Evolutionary conservation across 495 filamentous ascomycete species (phyloP).

Genomic region (Penicillium egyptiacum): DNA sequence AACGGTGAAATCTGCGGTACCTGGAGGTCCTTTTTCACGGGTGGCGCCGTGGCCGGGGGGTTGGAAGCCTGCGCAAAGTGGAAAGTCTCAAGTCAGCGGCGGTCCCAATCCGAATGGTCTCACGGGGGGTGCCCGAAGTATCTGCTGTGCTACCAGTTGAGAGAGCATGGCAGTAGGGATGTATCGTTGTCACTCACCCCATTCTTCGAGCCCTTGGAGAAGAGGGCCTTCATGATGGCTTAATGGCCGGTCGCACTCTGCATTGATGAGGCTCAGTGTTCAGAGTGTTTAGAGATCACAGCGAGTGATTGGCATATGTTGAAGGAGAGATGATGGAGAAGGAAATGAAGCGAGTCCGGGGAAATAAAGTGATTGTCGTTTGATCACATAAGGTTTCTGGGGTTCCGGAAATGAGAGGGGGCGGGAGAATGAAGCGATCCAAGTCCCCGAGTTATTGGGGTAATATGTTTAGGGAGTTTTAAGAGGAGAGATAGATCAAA

Average conservation of each 20-base stretch:
- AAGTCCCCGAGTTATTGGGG: not conserved
- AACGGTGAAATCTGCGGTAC: conserved; percentile 69
- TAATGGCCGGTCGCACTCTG: conserved; percentile 27
- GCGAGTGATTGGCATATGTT: not conserved
- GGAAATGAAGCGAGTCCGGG: conserved; percentile 1
- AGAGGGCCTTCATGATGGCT: conserved; percentile 46
- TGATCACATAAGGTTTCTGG: conserved; percentile 12
- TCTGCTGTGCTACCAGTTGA: conserved; percentile 21
- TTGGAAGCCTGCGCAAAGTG: conserved; percentile 36
- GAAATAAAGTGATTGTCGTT: not conserved
- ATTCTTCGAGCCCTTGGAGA: conserved; percentile 43
- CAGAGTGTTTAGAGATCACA: conserved; percentile 14
- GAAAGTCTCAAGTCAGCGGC: conserved; percentile 16
- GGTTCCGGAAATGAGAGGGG: conserved; percentile 8
- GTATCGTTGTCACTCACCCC: conserved; percentile 33
- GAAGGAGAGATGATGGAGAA: conserved; percentile 19
- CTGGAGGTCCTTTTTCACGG: conserved; percentile 71
- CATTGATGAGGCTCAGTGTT: conserved; percentile 24
- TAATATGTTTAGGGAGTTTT: not conserved
- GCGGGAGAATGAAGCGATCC: conserved; percentile 7
- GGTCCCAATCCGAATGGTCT: conserved; percentile 18
- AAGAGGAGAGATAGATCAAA: not conserved
- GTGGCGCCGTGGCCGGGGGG: conserved; percentile 41
- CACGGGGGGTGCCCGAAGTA: conserved; percentile 10
- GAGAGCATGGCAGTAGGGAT: conserved; percentile 18